Conservation (phyloP, 345 rosid species). For the Adansonia digitata region DNA sequence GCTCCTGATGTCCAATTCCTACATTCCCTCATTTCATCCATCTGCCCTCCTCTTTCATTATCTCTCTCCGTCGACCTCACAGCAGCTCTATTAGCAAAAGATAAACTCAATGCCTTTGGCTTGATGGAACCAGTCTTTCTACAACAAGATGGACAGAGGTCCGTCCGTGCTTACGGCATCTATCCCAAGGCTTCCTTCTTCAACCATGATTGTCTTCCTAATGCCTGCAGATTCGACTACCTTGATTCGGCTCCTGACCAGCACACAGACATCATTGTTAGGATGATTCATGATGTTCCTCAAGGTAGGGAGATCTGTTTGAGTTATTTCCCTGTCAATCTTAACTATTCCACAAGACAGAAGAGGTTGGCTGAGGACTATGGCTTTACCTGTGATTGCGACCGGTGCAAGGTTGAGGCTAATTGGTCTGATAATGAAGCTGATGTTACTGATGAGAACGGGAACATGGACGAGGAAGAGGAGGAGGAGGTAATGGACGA, state of each 20-base stretch:
- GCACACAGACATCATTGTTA: constrained; percentile 59
- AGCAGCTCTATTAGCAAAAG: constrained; percentile 52
- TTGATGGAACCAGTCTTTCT: constrained; percentile 63
- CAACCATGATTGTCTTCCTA: constrained; percentile 95
- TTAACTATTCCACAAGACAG: constrained; percentile 48
- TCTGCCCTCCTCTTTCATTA: constrained; percentile 43
- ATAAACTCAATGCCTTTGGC: constrained; percentile 77
- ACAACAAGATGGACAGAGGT: constrained; percentile 34
- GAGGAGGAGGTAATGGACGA: constrained; percentile 39
- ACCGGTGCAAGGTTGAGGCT: constrained; percentile 84
- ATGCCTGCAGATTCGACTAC: constrained; percentile 88
- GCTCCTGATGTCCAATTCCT: constrained; percentile 35
- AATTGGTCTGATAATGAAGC: constrained; percentile 75
- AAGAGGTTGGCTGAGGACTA: constrained; percentile 66
- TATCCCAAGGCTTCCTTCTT: constrained; percentile 70
- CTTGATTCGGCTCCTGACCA: constrained; percentile 40
- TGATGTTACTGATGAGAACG: constrained; percentile 29
- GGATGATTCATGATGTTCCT: constrained; percentile 85
- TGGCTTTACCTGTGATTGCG: constrained; percentile 72
- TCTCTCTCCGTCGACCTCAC: constrained; percentile 43
- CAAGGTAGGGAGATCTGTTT: constrained; percentile 80
- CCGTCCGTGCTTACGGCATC: constrained; percentile 73
- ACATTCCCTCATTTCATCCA: constrained; percentile 50
- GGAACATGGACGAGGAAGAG: constrained; percentile 19
- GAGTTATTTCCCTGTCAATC: constrained; percentile 91